Evolutionary conservation across 1,139 yeast species (phyloP), one percentile per base, ranked within the genome.

Genomic region (Kluyveromyces sp.): DNA sequence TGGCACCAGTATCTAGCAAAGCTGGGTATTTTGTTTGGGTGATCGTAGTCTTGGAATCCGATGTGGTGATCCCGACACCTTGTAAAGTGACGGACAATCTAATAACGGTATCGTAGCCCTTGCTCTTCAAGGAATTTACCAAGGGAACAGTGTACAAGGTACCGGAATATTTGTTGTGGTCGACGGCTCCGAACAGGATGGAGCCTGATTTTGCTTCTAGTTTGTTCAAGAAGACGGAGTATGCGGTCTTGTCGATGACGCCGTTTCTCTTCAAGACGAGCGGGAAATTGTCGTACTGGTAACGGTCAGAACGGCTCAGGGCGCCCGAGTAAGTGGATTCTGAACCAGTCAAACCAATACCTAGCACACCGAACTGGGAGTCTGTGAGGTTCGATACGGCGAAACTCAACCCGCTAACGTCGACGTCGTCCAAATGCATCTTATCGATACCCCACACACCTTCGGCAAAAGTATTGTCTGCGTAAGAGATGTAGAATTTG

Each of bases 391-490:
- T 72, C 27, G 81, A 82, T 26, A 78, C 73, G 2, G 83, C 87
- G 54, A 81, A 72, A 26, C 75, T 68, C 45, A 78, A 61, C 48
- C 66, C 60, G 1, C 65, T 48, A 8, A 79, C 67, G 21, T 61
- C 61, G 21, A 69, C 65, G 26, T 60, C 66, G 45, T 65, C 65
- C 39, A 76, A 48, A 2, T 51, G 52, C 28, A 75, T 60, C 27
- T 61, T 58, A 52, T 78, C 85, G 38, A 63, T 39, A 73, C 81
- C 77, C 80, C 80, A 81, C 35, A 67, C 53, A 25, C 89, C 89
- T 3, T 54, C 47, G 47, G 88, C 86, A 53, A 60, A 68, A 37
- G 84, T 70, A 4, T 63, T 60, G 59, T 83, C 90, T 25, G 80
- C 88, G 57, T 83, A 83, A 31, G 63, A 49, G 53, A 82, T 81